A percentile compares a stretch with the other conserved stretches of the same genome.
phyloP scores from a whole-genome alignment of 1,284 basidiomycete genomes.

The Trametes polyzona region DNA sequence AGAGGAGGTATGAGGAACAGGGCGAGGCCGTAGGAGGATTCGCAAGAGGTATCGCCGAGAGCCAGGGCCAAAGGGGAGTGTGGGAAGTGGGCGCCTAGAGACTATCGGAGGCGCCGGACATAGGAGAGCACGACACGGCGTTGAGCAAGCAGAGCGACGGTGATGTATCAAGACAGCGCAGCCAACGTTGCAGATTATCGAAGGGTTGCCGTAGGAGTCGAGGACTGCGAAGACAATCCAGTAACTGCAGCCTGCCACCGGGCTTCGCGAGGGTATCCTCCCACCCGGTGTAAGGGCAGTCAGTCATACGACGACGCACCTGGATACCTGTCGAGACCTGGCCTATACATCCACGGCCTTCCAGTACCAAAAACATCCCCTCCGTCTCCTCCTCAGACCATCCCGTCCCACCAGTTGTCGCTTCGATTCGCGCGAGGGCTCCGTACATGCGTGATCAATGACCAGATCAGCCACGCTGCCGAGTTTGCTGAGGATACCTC shows the following conservation, averaged over 20 bases:
- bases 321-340: background rate
- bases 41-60: background rate
- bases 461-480: slow-evolving; percentile 5
- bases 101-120: background rate
- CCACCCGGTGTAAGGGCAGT: slow-evolving; percentile 19
- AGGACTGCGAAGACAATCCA: too few relatives aligned
- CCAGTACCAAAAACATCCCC: background rate
- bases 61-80: background rate
- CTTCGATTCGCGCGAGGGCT: background rate
- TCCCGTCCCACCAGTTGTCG: background rate
- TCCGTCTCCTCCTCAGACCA: background rate
- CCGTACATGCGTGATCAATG: background rate
- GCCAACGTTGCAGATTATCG: too few relatives aligned
- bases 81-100: background rate
- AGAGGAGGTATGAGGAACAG: too few relatives aligned
- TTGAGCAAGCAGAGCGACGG: background rate
- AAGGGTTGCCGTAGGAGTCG: too few relatives aligned
- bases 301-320: slow-evolving; percentile 12
- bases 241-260: background rate
- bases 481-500: slow-evolving; percentile 38
- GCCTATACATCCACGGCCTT: background rate
- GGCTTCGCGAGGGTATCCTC: slow-evolving; percentile 26
- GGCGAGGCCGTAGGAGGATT: too few relatives aligned
- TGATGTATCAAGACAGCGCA: too few relatives aligned
- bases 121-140: background rate